Evolutionary conservation across 2,329 filamentous ascomycete genomes (phyloP).

Genomic region (Stagonosporopsis chrysanthemi): DNA sequence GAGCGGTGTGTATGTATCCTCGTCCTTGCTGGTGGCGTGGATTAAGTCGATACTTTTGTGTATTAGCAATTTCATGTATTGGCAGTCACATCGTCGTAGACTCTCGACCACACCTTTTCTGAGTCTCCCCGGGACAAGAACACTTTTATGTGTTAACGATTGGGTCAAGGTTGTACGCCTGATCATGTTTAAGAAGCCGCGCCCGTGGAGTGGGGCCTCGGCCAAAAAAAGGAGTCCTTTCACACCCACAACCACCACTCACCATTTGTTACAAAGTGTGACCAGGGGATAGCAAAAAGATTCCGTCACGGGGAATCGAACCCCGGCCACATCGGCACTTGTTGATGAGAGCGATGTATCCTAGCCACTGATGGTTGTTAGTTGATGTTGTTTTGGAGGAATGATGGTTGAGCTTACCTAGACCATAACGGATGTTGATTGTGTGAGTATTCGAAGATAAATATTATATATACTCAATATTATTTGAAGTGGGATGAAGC

Average conservation of each 20-base stretch:
- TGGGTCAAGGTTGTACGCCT: no score
- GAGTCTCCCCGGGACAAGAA: no score
- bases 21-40: neutral
- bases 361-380: slow-evolving; percentile 12
- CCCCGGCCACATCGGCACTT: slow-evolving; percentile 21
- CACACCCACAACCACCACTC: neutral
- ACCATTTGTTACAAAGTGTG: no score
- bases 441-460: neutral
- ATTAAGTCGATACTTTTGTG: no score
- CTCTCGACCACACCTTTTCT: no score
- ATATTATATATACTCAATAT: no score
- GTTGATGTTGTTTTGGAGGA: neutral
- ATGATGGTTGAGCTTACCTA: neutral
- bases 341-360: slow-evolving; percentile 19
- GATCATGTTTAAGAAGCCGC: no score
- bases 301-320: slow-evolving; percentile 22
- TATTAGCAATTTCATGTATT: no score
- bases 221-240: neutral
- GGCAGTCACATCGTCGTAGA: no score
- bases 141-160: no score
- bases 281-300: no score
- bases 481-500: neutral
- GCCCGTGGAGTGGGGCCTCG: no score
- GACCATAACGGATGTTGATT: neutral
- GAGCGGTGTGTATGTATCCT: neutral